These are phyloP conservation scores for Yamadazyma friedrichii DNA, from an alignment of 1,139 yeast genomes.

Conservation along the genomic window DNA sequence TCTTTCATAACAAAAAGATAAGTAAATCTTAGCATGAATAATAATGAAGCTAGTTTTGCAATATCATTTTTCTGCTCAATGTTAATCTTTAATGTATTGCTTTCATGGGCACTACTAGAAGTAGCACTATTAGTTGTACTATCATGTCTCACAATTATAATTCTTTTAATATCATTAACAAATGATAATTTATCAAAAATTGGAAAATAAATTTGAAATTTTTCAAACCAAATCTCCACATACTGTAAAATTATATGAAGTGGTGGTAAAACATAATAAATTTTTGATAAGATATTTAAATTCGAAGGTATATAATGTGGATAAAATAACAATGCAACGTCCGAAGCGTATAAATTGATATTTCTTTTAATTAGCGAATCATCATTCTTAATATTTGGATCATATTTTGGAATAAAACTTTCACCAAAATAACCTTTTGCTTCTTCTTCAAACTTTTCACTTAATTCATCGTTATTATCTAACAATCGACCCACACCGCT, in stretches of 20 bases:
- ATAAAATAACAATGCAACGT: constrained; percentile 10
- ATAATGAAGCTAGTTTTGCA: constrained; percentile 25
- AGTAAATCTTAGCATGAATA: constrained; percentile 26
- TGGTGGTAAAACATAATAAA: constrained; percentile 12
- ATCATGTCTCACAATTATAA: constrained; percentile 11
- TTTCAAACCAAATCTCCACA: constrained; percentile 31
- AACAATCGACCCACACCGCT: constrained; percentile 12
- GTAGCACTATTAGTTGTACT: constrained; percentile 1
- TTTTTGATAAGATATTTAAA: constrained; percentile 4
- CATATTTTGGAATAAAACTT: constrained; percentile 12
- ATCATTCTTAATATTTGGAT: constrained; percentile 5
- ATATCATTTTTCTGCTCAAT: constrained; percentile 26
- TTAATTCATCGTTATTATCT: constrained; percentile 7
- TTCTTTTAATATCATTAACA: constrained; percentile 17
- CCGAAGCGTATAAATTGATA: constrained; percentile 9
- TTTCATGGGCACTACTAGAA: too few relatives aligned
- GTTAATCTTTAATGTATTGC: constrained; percentile 13
- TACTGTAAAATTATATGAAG: constrained; percentile 12
- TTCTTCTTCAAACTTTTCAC: constrained; percentile 6
- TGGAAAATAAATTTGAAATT: constrained; percentile 47
- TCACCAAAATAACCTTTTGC: constrained; percentile 14
- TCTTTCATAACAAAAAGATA: constrained; percentile 22
- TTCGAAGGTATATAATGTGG: constrained; percentile 10
- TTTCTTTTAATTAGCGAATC: constrained; percentile 5
- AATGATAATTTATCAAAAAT: constrained; percentile 40